Evolutionary conservation across 2,329 filamentous ascomycete species (phyloP), one percentile per base, ranked within the genome.

Genomic region (Colletotrichum sp.): DNA sequence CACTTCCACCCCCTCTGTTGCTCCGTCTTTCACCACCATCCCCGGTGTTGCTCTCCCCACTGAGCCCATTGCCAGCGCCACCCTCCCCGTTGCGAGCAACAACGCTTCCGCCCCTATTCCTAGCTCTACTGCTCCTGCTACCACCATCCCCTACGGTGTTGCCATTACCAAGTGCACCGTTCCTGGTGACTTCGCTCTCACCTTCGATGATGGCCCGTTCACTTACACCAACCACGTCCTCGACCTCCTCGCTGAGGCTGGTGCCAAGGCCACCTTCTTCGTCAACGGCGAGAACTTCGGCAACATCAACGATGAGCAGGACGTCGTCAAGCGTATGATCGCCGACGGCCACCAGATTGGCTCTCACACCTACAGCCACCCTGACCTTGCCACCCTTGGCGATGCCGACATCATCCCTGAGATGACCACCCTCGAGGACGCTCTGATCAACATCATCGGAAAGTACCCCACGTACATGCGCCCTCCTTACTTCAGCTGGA

Each of bases 131-230:
- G 75, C 75, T 15, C 82, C 83, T 1, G 85, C 83, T 26, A 81
- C 82, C 71, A 77, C 55, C 28, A 77, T 83, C 10, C 81, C 82
- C 2, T 84, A 82, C 66, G 75, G 75, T 9, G 74, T 79, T n/a
- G 86, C 86, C 63, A 82, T 84, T 68, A 78, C 68, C 69, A 78
- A 80, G 64, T 87, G 85, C 78, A 82, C 78, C 4, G 75, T 75
- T 12, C 81, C 83, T 1, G 85, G 84, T 30, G 80, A 82, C 71
- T 80, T 87, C 28, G 87, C 88, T 3, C 80, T 89, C 21, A 88
- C 87, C 2, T 88, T 86, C 77, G 88, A 89, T 76, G 88, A 89
- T 69, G 87, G 87, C 0, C 88, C 88, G 0, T 86, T 82, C 73
- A 71, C 77, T 10, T 88, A 85, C 78, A 90, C 88, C 7, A 77